A percentile compares a stretch with the other conserved stretches of the same genome.
Evolutionary conservation across 2,329 filamentous ascomycete species (phyloP).

Genomic region (Cladobotryum protrusum): DNA sequence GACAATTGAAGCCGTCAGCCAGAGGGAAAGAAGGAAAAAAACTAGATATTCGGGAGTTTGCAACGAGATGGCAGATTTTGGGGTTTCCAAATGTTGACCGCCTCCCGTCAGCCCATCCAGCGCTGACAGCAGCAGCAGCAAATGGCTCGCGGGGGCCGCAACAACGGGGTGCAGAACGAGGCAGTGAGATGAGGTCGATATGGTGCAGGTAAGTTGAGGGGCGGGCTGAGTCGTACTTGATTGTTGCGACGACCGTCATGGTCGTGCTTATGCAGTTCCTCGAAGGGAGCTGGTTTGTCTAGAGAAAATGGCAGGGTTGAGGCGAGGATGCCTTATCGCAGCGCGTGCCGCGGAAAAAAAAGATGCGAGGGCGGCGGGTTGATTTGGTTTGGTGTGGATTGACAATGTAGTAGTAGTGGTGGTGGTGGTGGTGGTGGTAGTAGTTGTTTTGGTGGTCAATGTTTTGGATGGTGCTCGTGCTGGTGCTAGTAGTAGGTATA

Average conservation of each 20-base stretch:
- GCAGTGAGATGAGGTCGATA: constrained; percentile 6
- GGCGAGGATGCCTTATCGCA: constrained; percentile 16
- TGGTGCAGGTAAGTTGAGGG: constrained; percentile 12
- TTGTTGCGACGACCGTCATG: constrained; percentile 58
- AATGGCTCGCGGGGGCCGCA: background rate
- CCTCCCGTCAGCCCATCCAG: constrained; percentile 6
- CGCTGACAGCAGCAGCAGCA: constrained; percentile 2
- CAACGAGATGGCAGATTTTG: too few relatives aligned
- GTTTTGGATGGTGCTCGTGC: constrained; percentile 8
- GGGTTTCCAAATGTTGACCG: constrained; percentile 5
- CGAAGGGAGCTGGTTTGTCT: constrained; percentile 26
- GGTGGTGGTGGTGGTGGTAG: too few relatives aligned
- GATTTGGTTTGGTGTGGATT: constrained; percentile 8
- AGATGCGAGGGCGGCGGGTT: constrained; percentile 9
- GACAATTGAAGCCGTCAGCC: constrained; percentile 18
- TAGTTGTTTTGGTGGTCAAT: constrained; percentile 8
- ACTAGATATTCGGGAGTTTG: background rate
- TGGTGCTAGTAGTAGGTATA: background rate
- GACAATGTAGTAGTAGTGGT: constrained; percentile 6
- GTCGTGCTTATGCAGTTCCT: constrained; percentile 33
- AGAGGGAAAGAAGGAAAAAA: constrained; percentile 2
- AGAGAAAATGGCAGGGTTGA: constrained; percentile 9
- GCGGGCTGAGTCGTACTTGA: constrained; percentile 46
- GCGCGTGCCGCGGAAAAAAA: constrained; percentile 17
- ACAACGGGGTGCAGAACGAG: constrained; percentile 1